A percentile compares a stretch with the other conserved stretches of the same genome.
phyloP scores from a whole-genome alignment of 257 asterid genomes.

The Petrea volubilis region DNA sequence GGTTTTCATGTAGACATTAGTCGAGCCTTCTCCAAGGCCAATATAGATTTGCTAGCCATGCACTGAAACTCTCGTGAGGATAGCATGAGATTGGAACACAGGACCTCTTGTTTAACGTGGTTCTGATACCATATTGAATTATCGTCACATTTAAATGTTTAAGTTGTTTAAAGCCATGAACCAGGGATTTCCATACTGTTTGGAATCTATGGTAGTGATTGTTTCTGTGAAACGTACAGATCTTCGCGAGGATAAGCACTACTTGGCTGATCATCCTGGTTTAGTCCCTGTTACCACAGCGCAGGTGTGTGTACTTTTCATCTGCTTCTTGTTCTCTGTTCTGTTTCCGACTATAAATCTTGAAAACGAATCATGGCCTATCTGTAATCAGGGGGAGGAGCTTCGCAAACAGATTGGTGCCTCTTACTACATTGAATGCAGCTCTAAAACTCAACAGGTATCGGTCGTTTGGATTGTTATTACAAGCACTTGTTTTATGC shows the following conservation, averaged over 20 bases:
- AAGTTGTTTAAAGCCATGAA: too few species aligned
- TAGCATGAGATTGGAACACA: too few species aligned
- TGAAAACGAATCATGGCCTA: not conserved
- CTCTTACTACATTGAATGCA: slow-evolving; percentile 66
- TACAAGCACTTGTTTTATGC: not conserved
- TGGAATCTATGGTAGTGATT: not conserved
- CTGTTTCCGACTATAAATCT: not conserved
- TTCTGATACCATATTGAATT: too few species aligned
- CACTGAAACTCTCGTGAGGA: too few species aligned
- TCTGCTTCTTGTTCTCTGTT: slow-evolving; percentile 4
- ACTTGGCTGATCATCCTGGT: slow-evolving; percentile 81
- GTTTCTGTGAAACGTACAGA: slow-evolving; percentile 31
- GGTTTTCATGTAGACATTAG: too few species aligned
- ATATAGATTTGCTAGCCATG: too few species aligned
- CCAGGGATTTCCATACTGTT: not conserved
- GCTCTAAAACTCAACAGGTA: slow-evolving; percentile 87
- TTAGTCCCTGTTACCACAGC: slow-evolving; percentile 60
- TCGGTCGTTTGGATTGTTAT: not conserved
- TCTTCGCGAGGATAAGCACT: slow-evolving; percentile 79
- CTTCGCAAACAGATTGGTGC: slow-evolving; percentile 76
- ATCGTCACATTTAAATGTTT: too few species aligned
- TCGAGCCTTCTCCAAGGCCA: too few species aligned
- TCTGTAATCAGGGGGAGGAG: slow-evolving; percentile 63
- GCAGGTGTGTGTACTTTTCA: slow-evolving; percentile 42
- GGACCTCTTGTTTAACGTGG: too few species aligned